phyloP scores from a whole-genome alignment of 179 eudicot genomes.

The Silene coronaria region DNA sequence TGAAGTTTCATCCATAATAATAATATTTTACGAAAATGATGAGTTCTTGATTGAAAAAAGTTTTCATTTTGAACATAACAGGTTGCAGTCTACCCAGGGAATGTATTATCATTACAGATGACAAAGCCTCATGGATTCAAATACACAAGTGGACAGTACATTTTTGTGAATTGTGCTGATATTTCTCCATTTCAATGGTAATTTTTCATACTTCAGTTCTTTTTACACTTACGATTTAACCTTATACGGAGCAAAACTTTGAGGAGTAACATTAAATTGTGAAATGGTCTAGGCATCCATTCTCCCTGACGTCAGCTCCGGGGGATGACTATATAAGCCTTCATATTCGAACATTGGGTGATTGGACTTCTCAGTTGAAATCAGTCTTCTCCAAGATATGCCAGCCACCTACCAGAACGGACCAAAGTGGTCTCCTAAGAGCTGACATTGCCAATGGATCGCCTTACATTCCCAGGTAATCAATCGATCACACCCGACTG shows the following conservation, averaged over 20 bases:
- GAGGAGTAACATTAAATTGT: background rate
- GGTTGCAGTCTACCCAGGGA: constrained; percentile 53
- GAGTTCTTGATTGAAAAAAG: background rate
- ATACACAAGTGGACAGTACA: constrained; percentile 53
- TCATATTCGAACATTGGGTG: constrained; percentile 49
- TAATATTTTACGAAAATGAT: background rate
- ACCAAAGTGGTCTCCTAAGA: constrained; percentile 44
- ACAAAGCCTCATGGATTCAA: constrained; percentile 46
- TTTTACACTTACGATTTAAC: background rate
- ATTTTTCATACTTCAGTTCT: background rate
- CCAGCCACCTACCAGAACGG: constrained; percentile 32
- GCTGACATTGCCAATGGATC: constrained; percentile 34
- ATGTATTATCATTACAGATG: constrained; percentile 41
- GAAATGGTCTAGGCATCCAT: constrained; percentile 40
- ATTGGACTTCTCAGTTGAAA: constrained; percentile 50
- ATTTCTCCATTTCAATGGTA: constrained; percentile 56
- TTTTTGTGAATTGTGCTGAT: constrained; percentile 48
- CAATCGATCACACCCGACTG: background rate
- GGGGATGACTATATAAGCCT: constrained; percentile 53
- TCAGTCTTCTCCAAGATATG: constrained; percentile 42
- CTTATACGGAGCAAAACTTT: too few relatives aligned
- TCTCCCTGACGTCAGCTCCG: constrained; percentile 48
- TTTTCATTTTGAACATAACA: background rate
- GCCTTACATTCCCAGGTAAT: constrained; percentile 31
- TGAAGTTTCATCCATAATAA: background rate